Conservation (phyloP, 176 grass and related monocot species). For the Alloteropsis semialata region DNA sequence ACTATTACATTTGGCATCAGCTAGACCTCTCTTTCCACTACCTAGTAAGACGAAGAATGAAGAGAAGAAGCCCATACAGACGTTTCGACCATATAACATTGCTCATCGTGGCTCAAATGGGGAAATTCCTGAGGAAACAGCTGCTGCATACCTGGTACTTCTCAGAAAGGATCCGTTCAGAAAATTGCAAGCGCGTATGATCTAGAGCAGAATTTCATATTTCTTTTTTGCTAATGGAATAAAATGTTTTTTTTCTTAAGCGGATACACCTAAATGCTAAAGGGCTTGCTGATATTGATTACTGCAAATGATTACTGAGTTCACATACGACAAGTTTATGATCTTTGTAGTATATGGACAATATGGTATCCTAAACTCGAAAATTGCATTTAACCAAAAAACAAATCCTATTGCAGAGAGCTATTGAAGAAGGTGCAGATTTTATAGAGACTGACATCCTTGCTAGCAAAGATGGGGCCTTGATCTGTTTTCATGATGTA, state of each 20-base stretch:
- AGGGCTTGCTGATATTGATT: neutral
- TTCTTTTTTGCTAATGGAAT: slow-evolving; percentile 13
- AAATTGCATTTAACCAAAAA: neutral
- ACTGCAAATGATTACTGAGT: neutral
- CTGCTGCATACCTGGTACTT: slow-evolving; percentile 79
- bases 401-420: slow-evolving; percentile 53
- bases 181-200: neutral
- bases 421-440: slow-evolving; percentile 91
- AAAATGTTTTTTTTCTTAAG: neutral
- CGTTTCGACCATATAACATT: slow-evolving; percentile 89
- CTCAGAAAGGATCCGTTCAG: neutral
- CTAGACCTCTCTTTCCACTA: slow-evolving; percentile 64
- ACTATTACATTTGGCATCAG: slow-evolving; percentile 37
- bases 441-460: slow-evolving; percentile 98
- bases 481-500: slow-evolving; percentile 98
- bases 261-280: neutral
- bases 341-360: neutral
- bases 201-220: neutral
- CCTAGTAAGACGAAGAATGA: slow-evolving; percentile 52
- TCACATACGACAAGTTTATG: slow-evolving; percentile 13
- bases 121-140: slow-evolving; percentile 97
- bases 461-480: slow-evolving; percentile 76
- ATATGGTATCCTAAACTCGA: neutral
- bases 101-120: slow-evolving; percentile 94
- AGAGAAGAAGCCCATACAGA: slow-evolving; percentile 66